Evolutionary conservation across 2,329 filamentous ascomycete genomes (phyloP).

Genomic region (Alternaria ventricosa): DNA sequence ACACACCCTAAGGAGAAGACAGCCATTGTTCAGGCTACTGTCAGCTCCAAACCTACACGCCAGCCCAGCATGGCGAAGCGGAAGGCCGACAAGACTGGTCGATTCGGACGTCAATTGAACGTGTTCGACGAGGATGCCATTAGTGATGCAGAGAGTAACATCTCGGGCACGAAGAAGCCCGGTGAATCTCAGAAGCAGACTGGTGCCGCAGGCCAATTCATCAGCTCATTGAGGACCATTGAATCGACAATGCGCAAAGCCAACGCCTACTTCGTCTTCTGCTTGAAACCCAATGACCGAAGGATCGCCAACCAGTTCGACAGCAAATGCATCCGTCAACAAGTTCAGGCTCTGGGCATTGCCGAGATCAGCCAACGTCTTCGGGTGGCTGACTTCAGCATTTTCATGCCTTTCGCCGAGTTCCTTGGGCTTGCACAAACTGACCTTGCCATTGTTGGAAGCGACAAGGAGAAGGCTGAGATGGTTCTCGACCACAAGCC

Average conservation of each 20-base stretch:
- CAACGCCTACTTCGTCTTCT: conserved; percentile 96
- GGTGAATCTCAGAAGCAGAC: conserved; percentile 64
- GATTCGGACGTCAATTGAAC: conserved; percentile 52
- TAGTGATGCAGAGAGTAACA: conserved; percentile 51
- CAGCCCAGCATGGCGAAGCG: conserved; percentile 90
- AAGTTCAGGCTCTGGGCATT: conserved; percentile 94
- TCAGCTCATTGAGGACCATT: conserved; percentile 87
- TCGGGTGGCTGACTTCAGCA: conserved; percentile 90
- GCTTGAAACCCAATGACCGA: conserved; percentile 94
- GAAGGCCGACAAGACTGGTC: conserved; percentile 66
- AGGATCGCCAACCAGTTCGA: conserved; percentile 99
- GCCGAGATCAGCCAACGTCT: conserved; percentile 95
- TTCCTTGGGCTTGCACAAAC: conserved; percentile 88
- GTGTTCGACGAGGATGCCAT: conserved; percentile 56
- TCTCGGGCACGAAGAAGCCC: conserved; percentile 50
- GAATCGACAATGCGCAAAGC: conserved; percentile 85
- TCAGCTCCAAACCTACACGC: conserved; percentile 92
- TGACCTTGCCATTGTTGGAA: conserved; percentile 85
- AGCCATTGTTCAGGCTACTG: conserved; percentile 93
- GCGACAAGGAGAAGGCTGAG: conserved; percentile 89
- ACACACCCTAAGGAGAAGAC: conserved; percentile 90
- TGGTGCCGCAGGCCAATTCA: conserved; percentile 90
- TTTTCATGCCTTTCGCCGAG: conserved; percentile 95
- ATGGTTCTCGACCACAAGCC: conserved; percentile 88
- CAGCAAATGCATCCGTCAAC: conserved; percentile 94